phyloP scores from a whole-genome alignment of 2,329 filamentous ascomycete genomes.

The Trichophyton rubrum region DNA sequence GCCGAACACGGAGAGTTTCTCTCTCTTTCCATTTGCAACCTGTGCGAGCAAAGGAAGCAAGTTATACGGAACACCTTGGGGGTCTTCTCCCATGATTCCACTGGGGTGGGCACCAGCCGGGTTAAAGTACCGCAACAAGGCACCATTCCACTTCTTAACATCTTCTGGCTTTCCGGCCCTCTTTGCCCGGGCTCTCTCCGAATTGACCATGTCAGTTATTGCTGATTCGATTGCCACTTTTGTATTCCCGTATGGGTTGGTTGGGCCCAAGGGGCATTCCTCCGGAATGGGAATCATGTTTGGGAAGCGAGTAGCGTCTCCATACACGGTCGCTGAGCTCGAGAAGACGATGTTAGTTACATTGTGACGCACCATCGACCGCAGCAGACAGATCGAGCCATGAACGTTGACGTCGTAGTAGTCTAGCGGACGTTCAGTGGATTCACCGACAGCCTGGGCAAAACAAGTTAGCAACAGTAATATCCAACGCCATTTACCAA shows the following conservation, averaged over 20 bases:
- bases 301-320: slow-evolving; percentile 86
- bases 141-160: slow-evolving; percentile 78
- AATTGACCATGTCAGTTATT: slow-evolving; percentile 81
- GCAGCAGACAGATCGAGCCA: slow-evolving; percentile 76
- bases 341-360: slow-evolving; percentile 98
- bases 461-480: slow-evolving; percentile 4
- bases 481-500: neutral
- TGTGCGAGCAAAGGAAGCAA: slow-evolving; percentile 86
- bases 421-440: slow-evolving; percentile 81
- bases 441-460: slow-evolving; percentile 80
- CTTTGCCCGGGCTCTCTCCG: slow-evolving; percentile 68
- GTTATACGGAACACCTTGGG: slow-evolving; percentile 90
- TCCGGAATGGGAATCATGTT: slow-evolving; percentile 99
- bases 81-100: slow-evolving; percentile 97
- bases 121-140: slow-evolving; percentile 94
- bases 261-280: slow-evolving; percentile 87
- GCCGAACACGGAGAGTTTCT: slow-evolving; percentile 89
- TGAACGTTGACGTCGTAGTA: slow-evolving; percentile 97
- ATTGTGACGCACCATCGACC: slow-evolving; percentile 76
- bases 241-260: slow-evolving; percentile 94
- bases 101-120: slow-evolving; percentile 87
- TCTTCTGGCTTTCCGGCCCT: slow-evolving; percentile 64
- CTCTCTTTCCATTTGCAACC: slow-evolving; percentile 86
- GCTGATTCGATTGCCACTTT: slow-evolving; percentile 86
- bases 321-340: slow-evolving; percentile 94